phyloP scores from a whole-genome alignment of 2,329 filamentous ascomycete species.

The Diplodia scrobiculata region DNA sequence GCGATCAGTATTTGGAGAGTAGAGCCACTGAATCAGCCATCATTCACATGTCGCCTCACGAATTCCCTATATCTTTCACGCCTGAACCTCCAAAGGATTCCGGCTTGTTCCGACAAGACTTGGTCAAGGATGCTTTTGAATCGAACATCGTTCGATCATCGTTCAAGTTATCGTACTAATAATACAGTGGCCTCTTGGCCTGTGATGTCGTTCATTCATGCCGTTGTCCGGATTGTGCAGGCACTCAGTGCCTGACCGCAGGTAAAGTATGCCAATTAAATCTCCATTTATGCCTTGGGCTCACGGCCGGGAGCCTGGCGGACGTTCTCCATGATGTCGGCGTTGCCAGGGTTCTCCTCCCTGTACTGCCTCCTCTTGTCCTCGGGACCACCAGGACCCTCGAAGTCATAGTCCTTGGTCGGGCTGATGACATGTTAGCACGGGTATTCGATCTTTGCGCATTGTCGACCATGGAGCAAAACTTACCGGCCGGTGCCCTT shows the following conservation, averaged over 20 bases:
- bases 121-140: background rate
- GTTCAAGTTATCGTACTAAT: conserved; percentile 1
- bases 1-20: conserved; percentile 1
- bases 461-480: background rate
- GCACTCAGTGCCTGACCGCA: conserved; percentile 5
- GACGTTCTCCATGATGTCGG: conserved; percentile 47
- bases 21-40: conserved; percentile 3
- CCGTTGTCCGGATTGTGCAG: background rate
- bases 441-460: too few species aligned
- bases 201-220: background rate
- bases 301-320: conserved; percentile 35
- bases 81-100: background rate
- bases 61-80: background rate
- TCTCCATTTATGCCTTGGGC: background rate
- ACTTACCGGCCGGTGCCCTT: conserved; percentile 46
- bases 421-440: conserved; percentile 34
- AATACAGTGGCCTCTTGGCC: conserved; percentile 12
- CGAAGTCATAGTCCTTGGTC: conserved; percentile 54
- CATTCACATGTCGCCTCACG: background rate
- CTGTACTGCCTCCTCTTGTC: conserved; percentile 44
- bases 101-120: background rate
- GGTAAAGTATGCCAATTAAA: background rate
- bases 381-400: conserved; percentile 54
- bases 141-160: background rate
- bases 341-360: conserved; percentile 45